phyloP scores from a whole-genome alignment of 805 yeast genomes.

The Candida easanensis region DNA sequence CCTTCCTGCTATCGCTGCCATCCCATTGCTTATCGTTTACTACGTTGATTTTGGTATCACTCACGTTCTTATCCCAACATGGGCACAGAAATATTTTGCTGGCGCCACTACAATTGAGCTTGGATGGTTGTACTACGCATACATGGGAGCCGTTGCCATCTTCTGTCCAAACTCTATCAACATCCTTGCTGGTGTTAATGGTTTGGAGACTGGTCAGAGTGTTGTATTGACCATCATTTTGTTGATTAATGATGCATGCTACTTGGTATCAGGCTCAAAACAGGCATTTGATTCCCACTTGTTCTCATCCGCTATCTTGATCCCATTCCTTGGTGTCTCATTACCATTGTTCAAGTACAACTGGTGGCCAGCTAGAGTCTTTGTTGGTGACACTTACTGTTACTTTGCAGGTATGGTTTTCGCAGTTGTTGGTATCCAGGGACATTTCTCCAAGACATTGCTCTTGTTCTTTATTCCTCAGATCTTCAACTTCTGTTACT shows the following conservation, averaged over 20 bases:
- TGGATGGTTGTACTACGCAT: constrained; percentile 75
- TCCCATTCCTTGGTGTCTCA: constrained; percentile 88
- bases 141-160: constrained; percentile 89
- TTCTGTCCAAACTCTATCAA: constrained; percentile 96
- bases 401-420: constrained; percentile 98
- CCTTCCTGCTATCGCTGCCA: constrained; percentile 89
- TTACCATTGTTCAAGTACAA: constrained; percentile 72
- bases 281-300: constrained; percentile 68
- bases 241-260: constrained; percentile 73
- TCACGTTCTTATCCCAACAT: constrained; percentile 71
- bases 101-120: constrained; percentile 55
- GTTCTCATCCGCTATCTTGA: constrained; percentile 71
- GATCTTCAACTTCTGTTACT: constrained; percentile 83
- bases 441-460: constrained; percentile 93
- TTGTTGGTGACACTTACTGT: constrained; percentile 98
- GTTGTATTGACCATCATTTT: constrained; percentile 71
- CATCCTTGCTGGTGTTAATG: constrained; percentile 94
- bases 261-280: constrained; percentile 45
- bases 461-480: constrained; percentile 87
- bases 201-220: constrained; percentile 94
- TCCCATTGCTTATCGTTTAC: constrained; percentile 88
- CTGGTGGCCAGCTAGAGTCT: constrained; percentile 89
- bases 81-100: constrained; percentile 46
- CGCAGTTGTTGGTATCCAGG: constrained; percentile 93
- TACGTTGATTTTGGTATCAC: constrained; percentile 94